Conservation (phyloP, 2,329 filamentous ascomycete species). For the Sporothrix pallida region DNA sequence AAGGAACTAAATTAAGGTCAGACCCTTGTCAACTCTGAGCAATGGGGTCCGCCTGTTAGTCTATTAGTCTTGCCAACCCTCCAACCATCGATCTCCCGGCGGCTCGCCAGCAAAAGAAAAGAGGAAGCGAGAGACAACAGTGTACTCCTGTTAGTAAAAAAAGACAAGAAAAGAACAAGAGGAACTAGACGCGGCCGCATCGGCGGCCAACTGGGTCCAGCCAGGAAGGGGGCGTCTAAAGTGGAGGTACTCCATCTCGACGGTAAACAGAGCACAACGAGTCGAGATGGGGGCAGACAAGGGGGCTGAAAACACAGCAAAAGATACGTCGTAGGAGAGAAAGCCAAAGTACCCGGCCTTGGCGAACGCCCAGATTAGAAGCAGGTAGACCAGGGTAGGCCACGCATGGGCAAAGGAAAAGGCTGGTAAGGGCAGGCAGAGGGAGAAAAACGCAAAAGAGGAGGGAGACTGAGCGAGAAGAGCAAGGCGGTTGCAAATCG, state of each 20-base stretch:
- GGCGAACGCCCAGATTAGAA: conserved; percentile 28
- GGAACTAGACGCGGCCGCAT: conserved; percentile 23
- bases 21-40: conserved; percentile 1
- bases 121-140: not conserved
- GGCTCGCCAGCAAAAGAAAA: conserved; percentile 28
- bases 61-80: not conserved
- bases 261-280: not conserved
- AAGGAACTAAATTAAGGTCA: conserved; percentile 28
- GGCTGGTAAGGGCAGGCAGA: not conserved
- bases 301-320: not conserved
- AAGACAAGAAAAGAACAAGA: no score
- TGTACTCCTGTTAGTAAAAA: no score
- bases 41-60: not conserved
- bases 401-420: not conserved
- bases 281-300: not conserved
- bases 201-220: conserved; percentile 25
- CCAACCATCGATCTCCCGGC: conserved; percentile 18
- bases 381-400: conserved; percentile 18
- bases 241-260: conserved; percentile 13
- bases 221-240: conserved; percentile 27
- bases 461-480: not conserved
- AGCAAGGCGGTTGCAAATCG: conserved; percentile 17
- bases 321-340: not conserved
- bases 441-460: not conserved
- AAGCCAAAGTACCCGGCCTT: not conserved